A percentile compares a stretch with the other conserved stretches of the same genome.
phyloP scores from a whole-genome alignment of 2,329 filamentous ascomycete species.

The Alternaria brassicae region DNA sequence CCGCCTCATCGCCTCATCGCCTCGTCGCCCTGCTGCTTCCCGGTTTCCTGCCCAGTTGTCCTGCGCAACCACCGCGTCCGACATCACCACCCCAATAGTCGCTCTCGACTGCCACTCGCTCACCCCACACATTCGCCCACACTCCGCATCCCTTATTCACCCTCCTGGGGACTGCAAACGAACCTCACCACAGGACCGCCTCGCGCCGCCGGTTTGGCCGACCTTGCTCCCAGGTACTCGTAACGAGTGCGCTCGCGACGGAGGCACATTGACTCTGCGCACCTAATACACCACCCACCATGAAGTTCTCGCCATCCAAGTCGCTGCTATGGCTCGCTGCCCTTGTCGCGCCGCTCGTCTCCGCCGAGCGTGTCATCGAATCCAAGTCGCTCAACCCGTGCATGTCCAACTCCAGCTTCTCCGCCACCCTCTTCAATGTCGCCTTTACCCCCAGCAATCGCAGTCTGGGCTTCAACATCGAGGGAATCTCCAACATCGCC shows the following conservation, averaged over 20 bases:
- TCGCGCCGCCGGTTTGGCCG: constrained; percentile 48
- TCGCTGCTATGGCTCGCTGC: constrained; percentile 47
- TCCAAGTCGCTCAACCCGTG: constrained; percentile 87
- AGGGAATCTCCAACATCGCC: constrained; percentile 82
- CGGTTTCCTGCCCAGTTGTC: constrained; percentile 40
- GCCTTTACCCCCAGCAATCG: constrained; percentile 77
- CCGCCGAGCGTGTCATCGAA: constrained; percentile 67
- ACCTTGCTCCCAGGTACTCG: constrained; percentile 37
- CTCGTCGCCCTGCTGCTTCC: no score
- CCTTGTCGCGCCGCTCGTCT: constrained; percentile 56
- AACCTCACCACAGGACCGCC: constrained; percentile 18
- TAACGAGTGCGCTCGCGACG: constrained; percentile 35
- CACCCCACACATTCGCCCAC: constrained; percentile 23
- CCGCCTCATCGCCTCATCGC: constrained; percentile 31
- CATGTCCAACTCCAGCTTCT: constrained; percentile 84
- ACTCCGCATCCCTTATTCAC: constrained; percentile 7
- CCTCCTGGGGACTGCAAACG: constrained; percentile 4
- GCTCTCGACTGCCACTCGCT: constrained; percentile 37
- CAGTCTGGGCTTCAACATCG: constrained; percentile 75
- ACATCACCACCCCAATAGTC: constrained; percentile 30
- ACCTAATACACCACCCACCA: constrained; percentile 31
- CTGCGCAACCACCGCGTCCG: constrained; percentile 29
- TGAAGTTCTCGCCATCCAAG: constrained; percentile 45
- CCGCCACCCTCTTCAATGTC: constrained; percentile 88
- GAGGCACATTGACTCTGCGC: constrained; percentile 18